These are phyloP conservation scores for Takakia lepidozioides DNA, from an alignment of 225 moss, liverwort and hornwort species.

Conservation along the genomic window DNA sequence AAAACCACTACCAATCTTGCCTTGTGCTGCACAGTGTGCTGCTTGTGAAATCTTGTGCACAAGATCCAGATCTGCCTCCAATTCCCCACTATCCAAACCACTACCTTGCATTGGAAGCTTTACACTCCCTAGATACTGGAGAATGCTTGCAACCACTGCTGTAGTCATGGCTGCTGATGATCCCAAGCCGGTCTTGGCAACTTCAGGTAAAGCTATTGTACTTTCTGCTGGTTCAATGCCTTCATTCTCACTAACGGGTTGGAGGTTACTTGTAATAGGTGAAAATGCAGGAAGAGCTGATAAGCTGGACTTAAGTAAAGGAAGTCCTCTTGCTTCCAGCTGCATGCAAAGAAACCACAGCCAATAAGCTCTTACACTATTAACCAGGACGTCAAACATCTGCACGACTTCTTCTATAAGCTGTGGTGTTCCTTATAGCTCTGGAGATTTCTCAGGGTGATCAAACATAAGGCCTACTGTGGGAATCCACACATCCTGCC, in stretches of 20 bases:
- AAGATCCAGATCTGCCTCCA: slow-evolving; percentile 48
- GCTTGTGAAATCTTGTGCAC: slow-evolving; percentile 81
- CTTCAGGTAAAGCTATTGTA: slow-evolving; percentile 69
- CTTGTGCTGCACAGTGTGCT: slow-evolving; percentile 96
- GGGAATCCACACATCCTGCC: too few relatives aligned
- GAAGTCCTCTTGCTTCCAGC: slow-evolving; percentile 73
- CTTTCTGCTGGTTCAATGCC: slow-evolving; percentile 29
- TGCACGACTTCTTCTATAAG: too few relatives aligned
- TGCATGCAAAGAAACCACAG: too few relatives aligned
- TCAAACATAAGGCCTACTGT: too few relatives aligned
- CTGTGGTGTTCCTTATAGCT: too few relatives aligned
- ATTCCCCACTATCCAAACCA: slow-evolving; percentile 22
- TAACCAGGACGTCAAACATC: too few relatives aligned
- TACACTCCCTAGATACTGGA: slow-evolving; percentile 70
- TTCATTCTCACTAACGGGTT: slow-evolving; percentile 40
- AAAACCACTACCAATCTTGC: slow-evolving; percentile 95
- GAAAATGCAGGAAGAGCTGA: slow-evolving; percentile 77
- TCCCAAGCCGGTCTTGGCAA: slow-evolving; percentile 96
- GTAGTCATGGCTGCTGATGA: slow-evolving; percentile 99
- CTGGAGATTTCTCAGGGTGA: too few relatives aligned
- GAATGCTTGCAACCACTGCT: slow-evolving; percentile 67
- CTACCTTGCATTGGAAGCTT: slow-evolving; percentile 68
- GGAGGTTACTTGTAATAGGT: slow-evolving; percentile 62
- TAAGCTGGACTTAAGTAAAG: slow-evolving; percentile 53
- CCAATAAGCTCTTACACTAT: too few relatives aligned